Evolutionary conservation across 2,329 filamentous ascomycete genomes (phyloP).

Genomic region (Penicillium capsulatum): DNA sequence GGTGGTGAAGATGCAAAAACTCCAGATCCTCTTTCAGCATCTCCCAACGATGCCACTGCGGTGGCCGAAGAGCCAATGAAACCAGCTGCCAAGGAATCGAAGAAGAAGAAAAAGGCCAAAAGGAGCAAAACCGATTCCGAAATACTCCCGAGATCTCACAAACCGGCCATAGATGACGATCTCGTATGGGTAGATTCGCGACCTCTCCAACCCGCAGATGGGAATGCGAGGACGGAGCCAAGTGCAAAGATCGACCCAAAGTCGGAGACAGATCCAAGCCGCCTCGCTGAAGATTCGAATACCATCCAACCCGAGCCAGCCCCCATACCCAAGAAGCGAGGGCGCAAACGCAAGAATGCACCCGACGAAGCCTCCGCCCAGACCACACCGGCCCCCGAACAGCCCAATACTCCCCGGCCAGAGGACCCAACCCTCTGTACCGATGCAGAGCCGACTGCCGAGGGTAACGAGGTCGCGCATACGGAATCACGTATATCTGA

Average conservation of each 20-base stretch:
- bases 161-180: slow-evolving; percentile 37
- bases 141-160: slow-evolving; percentile 27
- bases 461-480: not conserved
- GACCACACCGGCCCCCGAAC: not conserved
- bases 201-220: slow-evolving; percentile 9
- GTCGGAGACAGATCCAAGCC: not conserved
- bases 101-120: slow-evolving; percentile 46
- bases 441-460: not conserved
- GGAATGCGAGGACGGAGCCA: slow-evolving; percentile 9
- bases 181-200: slow-evolving; percentile 41
- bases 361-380: slow-evolving; percentile 17
- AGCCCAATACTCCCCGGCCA: not conserved
- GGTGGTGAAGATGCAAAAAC: not conserved
- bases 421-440: not conserved
- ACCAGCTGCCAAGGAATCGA: slow-evolving; percentile 25
- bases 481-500: too few relatives aligned
- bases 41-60: not conserved
- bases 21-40: not conserved
- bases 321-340: slow-evolving; percentile 40
- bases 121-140: slow-evolving; percentile 42
- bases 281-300: not conserved
- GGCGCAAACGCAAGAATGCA: slow-evolving; percentile 40
- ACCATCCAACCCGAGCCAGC: slow-evolving; percentile 1
- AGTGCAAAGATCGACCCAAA: not conserved
- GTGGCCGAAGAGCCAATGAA: slow-evolving; percentile 1